Conservation (phyloP, 768 basidiomycete species). For the Rhizopogon salebrosus region DNA sequence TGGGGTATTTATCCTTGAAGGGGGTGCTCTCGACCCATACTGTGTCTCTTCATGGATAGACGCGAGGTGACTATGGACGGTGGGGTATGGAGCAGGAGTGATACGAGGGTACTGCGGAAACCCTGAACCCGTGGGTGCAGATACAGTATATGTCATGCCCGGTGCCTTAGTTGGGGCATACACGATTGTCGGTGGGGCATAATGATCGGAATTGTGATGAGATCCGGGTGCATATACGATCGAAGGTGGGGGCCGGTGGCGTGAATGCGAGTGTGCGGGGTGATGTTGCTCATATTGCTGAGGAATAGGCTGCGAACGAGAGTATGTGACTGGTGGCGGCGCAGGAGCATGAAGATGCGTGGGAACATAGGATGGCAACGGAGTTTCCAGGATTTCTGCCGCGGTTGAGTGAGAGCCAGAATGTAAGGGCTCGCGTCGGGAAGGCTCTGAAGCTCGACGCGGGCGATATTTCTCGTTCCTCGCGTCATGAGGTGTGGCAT, state of each 20-base stretch:
- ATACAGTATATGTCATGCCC: constrained; percentile 66
- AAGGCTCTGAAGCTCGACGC: constrained; percentile 25
- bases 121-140: constrained; percentile 42
- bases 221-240: constrained; percentile 53
- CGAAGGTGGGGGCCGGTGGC: constrained; percentile 43
- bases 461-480: constrained; percentile 23
- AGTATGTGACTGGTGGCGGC: constrained; percentile 26
- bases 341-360: constrained; percentile 14
- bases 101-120: constrained; percentile 37
- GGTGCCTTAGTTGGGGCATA: constrained; percentile 52
- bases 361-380: constrained; percentile 25
- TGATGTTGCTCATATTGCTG: constrained; percentile 27
- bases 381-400: constrained; percentile 29
- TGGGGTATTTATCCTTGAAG: constrained; percentile 19
- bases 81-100: constrained; percentile 37
- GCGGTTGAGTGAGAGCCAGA: constrained; percentile 16
- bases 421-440: constrained; percentile 16
- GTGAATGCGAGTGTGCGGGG: constrained; percentile 32
- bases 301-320: constrained; percentile 37
- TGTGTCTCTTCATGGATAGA: constrained; percentile 36
- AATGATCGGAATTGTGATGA: constrained; percentile 43
- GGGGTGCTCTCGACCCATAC: constrained; percentile 22
- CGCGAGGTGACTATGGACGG: constrained; percentile 29
- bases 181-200: constrained; percentile 56
- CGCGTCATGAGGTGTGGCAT: constrained; percentile 27